Evolutionary conservation across 768 basidiomycete genomes (phyloP).

Genomic region (Psilocybe azurescens): DNA sequence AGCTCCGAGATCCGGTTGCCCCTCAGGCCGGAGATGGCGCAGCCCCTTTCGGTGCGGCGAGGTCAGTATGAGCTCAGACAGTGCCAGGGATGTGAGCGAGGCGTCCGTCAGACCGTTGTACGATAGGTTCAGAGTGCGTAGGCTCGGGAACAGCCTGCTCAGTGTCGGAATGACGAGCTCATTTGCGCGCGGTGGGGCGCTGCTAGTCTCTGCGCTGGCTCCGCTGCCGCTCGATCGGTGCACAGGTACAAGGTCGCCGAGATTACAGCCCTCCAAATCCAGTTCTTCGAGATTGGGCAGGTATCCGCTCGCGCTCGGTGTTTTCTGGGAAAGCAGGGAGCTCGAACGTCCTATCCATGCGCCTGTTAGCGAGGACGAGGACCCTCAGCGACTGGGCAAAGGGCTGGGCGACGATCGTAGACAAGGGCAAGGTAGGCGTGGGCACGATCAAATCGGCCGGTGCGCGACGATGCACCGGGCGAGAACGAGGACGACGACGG

Average conservation of each 20-base stretch:
- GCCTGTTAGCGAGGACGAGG: conserved; percentile 66
- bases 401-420: conserved; percentile 59
- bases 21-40: conserved; percentile 63
- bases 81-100: conserved; percentile 50
- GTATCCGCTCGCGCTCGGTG: conserved; percentile 37
- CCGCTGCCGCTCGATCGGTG: conserved; percentile 36
- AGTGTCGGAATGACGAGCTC: conserved; percentile 66
- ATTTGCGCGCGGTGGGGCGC: conserved; percentile 44
- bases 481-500: conserved; percentile 26
- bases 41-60: conserved; percentile 57
- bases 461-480: conserved; percentile 18
- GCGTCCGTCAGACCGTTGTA: conserved; percentile 69
- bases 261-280: conserved; percentile 72
- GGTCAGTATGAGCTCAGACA: conserved; percentile 58
- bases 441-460: conserved; percentile 60
- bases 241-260: conserved; percentile 63
- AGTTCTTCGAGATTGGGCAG: conserved; percentile 79
- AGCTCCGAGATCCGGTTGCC: conserved; percentile 71
- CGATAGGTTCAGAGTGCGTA: conserved; percentile 75
- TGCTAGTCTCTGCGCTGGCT: conserved; percentile 31
- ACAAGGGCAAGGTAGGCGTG: conserved; percentile 70
- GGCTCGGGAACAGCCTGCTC: conserved; percentile 69
- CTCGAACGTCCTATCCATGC: conserved; percentile 66
- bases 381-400: conserved; percentile 63
- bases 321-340: conserved; percentile 45